A percentile compares a stretch with the other conserved stretches of the same genome.
These are phyloP conservation scores for Solanum paucissectum DNA, from an alignment of 257 asterid genomes.

Conservation along the genomic window DNA sequence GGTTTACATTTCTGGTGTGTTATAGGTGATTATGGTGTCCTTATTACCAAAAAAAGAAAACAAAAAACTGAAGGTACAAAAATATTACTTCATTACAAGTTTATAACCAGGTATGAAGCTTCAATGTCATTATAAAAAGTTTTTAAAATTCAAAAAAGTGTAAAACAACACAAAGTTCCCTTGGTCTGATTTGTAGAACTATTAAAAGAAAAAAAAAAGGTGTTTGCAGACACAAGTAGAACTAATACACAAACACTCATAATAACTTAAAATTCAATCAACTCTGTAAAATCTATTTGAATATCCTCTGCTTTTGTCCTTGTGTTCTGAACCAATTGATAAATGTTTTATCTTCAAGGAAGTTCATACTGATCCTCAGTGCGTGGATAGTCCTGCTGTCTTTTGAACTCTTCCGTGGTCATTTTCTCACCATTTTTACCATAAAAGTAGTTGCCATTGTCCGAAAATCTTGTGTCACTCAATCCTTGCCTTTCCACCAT, in stretches of 20 bases:
- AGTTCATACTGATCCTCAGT: conserved; percentile 14
- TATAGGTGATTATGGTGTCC: too few relatives aligned
- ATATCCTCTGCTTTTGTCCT: background rate
- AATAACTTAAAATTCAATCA: background rate
- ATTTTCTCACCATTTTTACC: conserved; percentile 12
- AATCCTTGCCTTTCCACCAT: background rate
- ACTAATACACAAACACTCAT: conserved; percentile 8
- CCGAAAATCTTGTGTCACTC: background rate
- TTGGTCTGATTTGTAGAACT: background rate
- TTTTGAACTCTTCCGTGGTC: conserved; percentile 53
- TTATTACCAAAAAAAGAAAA: background rate
- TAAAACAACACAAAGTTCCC: background rate
- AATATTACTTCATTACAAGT: background rate
- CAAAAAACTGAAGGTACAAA: background rate
- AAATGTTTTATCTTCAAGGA: conserved; percentile 23
- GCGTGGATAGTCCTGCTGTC: conserved; percentile 31
- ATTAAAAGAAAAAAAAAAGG: background rate
- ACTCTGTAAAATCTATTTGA: background rate
- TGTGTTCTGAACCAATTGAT: background rate
- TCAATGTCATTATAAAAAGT: background rate
- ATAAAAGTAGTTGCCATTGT: background rate
- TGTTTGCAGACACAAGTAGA: background rate
- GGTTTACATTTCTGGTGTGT: fast-evolving
- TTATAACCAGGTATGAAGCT: background rate
- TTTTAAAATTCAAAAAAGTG: background rate